These are phyloP conservation scores for Naganishia kalamii DNA, from an alignment of 768 basidiomycete species.

Conservation along the genomic window DNA sequence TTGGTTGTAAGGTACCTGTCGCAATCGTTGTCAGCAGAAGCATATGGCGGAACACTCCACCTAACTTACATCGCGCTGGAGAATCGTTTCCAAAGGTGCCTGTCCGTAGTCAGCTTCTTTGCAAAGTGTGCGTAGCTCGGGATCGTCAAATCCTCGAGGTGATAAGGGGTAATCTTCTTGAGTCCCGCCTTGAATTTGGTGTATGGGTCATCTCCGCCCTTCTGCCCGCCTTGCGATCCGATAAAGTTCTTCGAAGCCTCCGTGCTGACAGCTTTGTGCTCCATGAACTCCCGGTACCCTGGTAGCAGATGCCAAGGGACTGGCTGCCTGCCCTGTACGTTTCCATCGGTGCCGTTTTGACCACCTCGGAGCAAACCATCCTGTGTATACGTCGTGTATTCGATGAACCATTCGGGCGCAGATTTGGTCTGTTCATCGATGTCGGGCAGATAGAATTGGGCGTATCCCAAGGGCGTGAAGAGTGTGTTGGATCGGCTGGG, in stretches of 20 bases:
- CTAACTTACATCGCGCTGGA: slow-evolving; percentile 61
- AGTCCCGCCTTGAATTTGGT: slow-evolving; percentile 43
- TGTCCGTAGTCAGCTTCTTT: slow-evolving; percentile 52
- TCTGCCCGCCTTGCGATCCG: slow-evolving; percentile 19
- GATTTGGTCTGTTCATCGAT: slow-evolving; percentile 53
- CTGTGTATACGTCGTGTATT: slow-evolving; percentile 65
- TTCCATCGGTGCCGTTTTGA: slow-evolving; percentile 21
- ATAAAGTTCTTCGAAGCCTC: background rate
- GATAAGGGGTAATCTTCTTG: slow-evolving; percentile 56
- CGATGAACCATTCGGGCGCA: slow-evolving; percentile 63
- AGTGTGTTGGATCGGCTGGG: slow-evolving; percentile 66
- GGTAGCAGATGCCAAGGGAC: slow-evolving; percentile 36
- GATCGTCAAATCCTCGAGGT: slow-evolving; percentile 70
- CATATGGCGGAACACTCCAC: background rate
- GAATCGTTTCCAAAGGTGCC: slow-evolving; percentile 61
- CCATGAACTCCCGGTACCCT: slow-evolving; percentile 27
- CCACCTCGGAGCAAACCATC: slow-evolving; percentile 49
- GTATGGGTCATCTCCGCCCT: slow-evolving; percentile 45
- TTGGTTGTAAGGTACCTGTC: slow-evolving; percentile 10
- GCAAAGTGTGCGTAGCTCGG: slow-evolving; percentile 65
- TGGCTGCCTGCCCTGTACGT: slow-evolving; percentile 26
- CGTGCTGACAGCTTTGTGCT: background rate
- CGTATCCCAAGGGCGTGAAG: slow-evolving; percentile 73
- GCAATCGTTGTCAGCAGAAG: background rate
- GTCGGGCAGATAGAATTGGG: slow-evolving; percentile 66